Evolutionary conservation across 495 filamentous ascomycete genomes (phyloP).

Genomic region (Thermochaetoides thermophila): DNA sequence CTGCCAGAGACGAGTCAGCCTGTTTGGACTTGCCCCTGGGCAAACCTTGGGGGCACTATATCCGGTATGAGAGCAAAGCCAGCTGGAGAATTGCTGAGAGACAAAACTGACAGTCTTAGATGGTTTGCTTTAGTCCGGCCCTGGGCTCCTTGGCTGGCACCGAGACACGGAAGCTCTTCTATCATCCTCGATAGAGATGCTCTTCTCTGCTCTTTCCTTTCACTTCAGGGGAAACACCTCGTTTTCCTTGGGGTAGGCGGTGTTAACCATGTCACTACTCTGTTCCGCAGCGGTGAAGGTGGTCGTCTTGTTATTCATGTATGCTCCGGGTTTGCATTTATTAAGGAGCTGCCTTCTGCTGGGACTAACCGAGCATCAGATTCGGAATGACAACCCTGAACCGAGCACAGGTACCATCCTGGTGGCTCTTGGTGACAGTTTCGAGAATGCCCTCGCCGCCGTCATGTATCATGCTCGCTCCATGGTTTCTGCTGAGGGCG

Average conservation of each 20-base stretch:
- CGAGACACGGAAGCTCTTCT: constrained; percentile 57
- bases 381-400: constrained; percentile 46
- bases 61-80: constrained; percentile 20
- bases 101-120: constrained; percentile 20
- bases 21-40: constrained; percentile 46
- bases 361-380: constrained; percentile 13
- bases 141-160: constrained; percentile 75
- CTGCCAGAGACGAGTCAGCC: constrained; percentile 40
- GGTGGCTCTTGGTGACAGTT: constrained; percentile 55
- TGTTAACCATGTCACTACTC: constrained; percentile 52
- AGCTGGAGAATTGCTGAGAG: not conserved
- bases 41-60: constrained; percentile 35
- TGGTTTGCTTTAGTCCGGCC: constrained; percentile 73
- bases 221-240: constrained; percentile 56
- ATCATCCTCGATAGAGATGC: constrained; percentile 63
- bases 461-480: constrained; percentile 76
- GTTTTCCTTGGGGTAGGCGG: constrained; percentile 76
- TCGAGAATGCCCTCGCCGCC: constrained; percentile 64
- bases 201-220: constrained; percentile 68
- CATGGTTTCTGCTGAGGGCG: constrained; percentile 30
- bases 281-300: constrained; percentile 48
- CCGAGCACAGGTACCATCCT: constrained; percentile 47
- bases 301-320: constrained; percentile 57
- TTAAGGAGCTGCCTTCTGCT: not conserved
- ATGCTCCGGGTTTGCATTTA: constrained; percentile 11